These are phyloP conservation scores for Pistacia vera DNA, from an alignment of 345 rosid genomes.

Conservation along the genomic window DNA sequence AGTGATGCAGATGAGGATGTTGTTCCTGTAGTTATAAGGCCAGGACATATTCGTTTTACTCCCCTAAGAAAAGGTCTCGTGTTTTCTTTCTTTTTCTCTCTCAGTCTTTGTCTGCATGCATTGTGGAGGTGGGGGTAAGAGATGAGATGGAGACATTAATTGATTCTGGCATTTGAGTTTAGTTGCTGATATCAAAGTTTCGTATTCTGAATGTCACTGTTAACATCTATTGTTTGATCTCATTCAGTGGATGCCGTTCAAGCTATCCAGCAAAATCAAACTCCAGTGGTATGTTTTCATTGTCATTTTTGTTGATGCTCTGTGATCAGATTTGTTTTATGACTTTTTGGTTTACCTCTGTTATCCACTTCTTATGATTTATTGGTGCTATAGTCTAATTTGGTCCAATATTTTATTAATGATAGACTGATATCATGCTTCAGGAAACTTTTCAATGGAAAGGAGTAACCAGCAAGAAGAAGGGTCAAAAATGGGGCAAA, in stretches of 20 bases:
- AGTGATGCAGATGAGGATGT: constrained; percentile 45
- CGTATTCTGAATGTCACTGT: background rate
- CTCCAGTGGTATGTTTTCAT: constrained; percentile 52
- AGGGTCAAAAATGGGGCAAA: constrained; percentile 91
- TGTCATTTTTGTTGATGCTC: background rate
- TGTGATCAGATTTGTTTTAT: background rate
- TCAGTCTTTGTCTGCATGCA: constrained; percentile 7
- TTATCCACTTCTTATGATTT: background rate
- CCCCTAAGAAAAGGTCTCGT: constrained; percentile 57
- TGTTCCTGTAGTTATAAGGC: constrained; percentile 78
- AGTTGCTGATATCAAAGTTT: constrained; percentile 11
- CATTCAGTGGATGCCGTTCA: constrained; percentile 51
- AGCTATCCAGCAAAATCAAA: constrained; percentile 42
- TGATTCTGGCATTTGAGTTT: constrained; percentile 14
- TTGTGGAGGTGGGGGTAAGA: background rate
- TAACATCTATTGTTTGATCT: constrained; percentile 22
- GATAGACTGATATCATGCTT: constrained; percentile 4
- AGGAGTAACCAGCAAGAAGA: constrained; percentile 85
- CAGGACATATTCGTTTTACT: constrained; percentile 93
- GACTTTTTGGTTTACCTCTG: background rate
- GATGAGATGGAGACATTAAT: background rate
- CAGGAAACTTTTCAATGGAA: constrained; percentile 78
- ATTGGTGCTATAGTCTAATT: background rate
- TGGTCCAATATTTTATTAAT: background rate
- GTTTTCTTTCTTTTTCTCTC: constrained; percentile 19